Conservation (phyloP, 2,329 filamentous ascomycete species). For the Claviceps arundinis region DNA sequence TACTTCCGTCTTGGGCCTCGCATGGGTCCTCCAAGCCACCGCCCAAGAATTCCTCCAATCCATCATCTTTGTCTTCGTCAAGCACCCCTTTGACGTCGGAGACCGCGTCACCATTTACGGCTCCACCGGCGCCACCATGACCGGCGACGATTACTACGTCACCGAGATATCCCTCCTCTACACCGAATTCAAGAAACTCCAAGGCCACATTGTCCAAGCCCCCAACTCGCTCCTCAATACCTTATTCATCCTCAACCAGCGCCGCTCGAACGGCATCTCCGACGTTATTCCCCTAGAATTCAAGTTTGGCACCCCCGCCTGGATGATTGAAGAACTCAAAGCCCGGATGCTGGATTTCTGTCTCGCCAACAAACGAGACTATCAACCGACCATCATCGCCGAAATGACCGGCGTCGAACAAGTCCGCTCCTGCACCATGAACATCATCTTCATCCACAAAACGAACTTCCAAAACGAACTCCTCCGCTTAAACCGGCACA, state of each 20-base stretch:
- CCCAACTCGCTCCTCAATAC: slow-evolving; percentile 90
- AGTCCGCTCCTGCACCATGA: slow-evolving; percentile 74
- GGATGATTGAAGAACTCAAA: slow-evolving; percentile 73
- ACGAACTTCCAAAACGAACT: slow-evolving; percentile 93
- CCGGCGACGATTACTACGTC: slow-evolving; percentile 89
- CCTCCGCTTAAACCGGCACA: slow-evolving; percentile 75
- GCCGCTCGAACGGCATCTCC: slow-evolving; percentile 75
- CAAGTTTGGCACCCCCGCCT: slow-evolving; percentile 74
- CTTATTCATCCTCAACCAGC: slow-evolving; percentile 88
- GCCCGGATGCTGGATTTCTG: slow-evolving; percentile 74
- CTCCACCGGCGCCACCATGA: slow-evolving; percentile 64
- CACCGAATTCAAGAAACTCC: slow-evolving; percentile 98
- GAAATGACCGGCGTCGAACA: slow-evolving; percentile 70
- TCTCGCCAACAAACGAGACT: slow-evolving; percentile 74
- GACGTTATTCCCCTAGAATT: slow-evolving; percentile 75
- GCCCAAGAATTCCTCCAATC: slow-evolving; percentile 92
- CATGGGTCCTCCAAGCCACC: slow-evolving; percentile 85
- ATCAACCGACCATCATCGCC: slow-evolving; percentile 72
- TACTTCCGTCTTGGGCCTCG: slow-evolving; percentile 74
- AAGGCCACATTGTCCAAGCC: slow-evolving; percentile 89
- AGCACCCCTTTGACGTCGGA: slow-evolving; percentile 93
- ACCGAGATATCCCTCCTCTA: slow-evolving; percentile 88
- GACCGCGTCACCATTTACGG: slow-evolving; percentile 88
- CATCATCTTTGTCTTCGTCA: slow-evolving; percentile 89
- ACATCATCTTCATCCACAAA: slow-evolving; percentile 96